Percentiles rank a stretch among this genome's conserved stretches.
Conservation (phyloP, 768 basidiomycete species). For the Ramaria sp. region DNA sequence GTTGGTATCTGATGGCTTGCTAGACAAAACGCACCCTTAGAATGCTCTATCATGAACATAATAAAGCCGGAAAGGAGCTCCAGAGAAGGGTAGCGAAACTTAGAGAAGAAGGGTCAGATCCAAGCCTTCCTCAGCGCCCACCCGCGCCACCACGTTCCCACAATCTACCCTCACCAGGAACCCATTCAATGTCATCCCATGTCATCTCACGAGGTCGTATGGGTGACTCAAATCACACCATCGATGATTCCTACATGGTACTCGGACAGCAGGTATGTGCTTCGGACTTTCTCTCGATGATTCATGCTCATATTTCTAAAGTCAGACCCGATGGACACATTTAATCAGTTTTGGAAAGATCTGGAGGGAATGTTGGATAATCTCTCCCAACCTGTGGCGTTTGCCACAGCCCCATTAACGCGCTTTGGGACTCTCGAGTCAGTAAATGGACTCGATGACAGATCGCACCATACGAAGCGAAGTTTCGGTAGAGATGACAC, state of each 20-base stretch:
- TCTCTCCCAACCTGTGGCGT: conserved; percentile 73
- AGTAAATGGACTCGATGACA: not conserved
- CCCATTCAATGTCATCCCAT: conserved; percentile 18
- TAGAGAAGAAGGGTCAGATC: conserved; percentile 68
- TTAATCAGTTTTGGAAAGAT: conserved; percentile 83
- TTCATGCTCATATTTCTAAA: conserved; percentile 16
- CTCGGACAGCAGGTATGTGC: conserved; percentile 62
- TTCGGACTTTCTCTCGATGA: not conserved
- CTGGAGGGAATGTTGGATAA: conserved; percentile 83
- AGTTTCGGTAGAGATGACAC: not conserved
- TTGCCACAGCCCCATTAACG: conserved; percentile 66
- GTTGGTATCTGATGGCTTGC: conserved; percentile 2
- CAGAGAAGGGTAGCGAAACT: conserved; percentile 62
- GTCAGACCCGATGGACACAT: conserved; percentile 79
- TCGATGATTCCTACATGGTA: conserved; percentile 86
- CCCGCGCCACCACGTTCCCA: conserved; percentile 16
- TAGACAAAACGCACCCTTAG: conserved; percentile 71
- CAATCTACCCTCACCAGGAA: conserved; percentile 14
- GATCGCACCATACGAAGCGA: not conserved
- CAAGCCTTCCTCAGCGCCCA: conserved; percentile 46
- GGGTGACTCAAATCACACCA: conserved; percentile 38
- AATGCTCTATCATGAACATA: conserved; percentile 66
- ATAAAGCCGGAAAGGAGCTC: conserved; percentile 58
- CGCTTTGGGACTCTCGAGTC: not conserved
- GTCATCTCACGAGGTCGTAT: conserved; percentile 43